These are phyloP conservation scores for Hirsutella thompsonii DNA, from an alignment of 2,329 filamentous ascomycete genomes.

Conservation along the genomic window DNA sequence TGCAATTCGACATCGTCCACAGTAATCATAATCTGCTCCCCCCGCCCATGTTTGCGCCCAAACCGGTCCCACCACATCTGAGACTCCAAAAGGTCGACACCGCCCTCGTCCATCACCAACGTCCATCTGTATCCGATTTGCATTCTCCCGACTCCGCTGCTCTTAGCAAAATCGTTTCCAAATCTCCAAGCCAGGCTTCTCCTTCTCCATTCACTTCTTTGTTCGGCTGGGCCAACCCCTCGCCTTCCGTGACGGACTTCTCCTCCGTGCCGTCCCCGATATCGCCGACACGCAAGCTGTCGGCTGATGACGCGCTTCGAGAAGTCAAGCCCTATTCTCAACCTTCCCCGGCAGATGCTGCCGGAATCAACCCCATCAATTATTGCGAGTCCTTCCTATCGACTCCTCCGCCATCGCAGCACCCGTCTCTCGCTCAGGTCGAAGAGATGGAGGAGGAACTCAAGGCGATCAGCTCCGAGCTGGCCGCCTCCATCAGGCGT, in stretches of 20 bases:
- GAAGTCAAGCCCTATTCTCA: conserved; percentile 17
- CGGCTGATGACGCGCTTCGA: conserved; percentile 18
- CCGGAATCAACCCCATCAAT: conserved; percentile 28
- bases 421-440: conserved; percentile 40
- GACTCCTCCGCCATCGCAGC: conserved; percentile 29
- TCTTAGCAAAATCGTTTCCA: conserved; percentile 41
- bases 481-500: conserved; percentile 82
- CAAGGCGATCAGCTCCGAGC: conserved; percentile 81
- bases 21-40: conserved; percentile 26
- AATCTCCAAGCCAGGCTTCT: conserved; percentile 34
- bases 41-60: conserved; percentile 33
- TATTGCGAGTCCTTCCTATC: conserved; percentile 40
- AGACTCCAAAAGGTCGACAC: conserved; percentile 31
- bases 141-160: conserved; percentile 15
- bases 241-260: conserved; percentile 34
- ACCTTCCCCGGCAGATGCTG: conserved; percentile 25
- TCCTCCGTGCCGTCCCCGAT: conserved; percentile 42
- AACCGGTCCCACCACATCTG: conserved; percentile 38
- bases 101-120: conserved; percentile 13
- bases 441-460: conserved; percentile 91
- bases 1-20: conserved; percentile 5
- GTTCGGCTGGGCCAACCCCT: conserved; percentile 38
- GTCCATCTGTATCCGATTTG: conserved; percentile 9
- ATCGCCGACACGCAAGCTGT: conserved; percentile 25
- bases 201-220: conserved; percentile 37